These are phyloP conservation scores for Polygonum maritimum DNA, from an alignment of 148 eudicot genomes.

Conservation along the genomic window DNA sequence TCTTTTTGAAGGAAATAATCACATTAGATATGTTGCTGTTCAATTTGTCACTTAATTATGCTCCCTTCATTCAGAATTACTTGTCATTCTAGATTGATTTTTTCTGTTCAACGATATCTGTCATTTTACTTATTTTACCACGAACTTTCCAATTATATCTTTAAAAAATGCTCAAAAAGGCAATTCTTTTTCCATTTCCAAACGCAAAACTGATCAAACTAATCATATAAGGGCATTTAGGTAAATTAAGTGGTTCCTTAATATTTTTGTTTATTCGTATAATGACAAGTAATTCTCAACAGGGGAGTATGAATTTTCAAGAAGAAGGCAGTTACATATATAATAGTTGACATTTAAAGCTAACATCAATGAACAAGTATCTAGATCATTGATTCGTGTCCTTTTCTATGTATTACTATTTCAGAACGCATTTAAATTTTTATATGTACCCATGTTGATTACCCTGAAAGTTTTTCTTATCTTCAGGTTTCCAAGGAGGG, in stretches of 20 bases:
- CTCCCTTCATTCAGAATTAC: too few species aligned
- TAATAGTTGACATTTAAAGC: neutral
- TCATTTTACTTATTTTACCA: too few species aligned
- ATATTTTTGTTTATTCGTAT: too few species aligned
- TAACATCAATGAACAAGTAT: neutral
- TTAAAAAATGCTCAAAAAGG: too few species aligned
- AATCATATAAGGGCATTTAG: too few species aligned
- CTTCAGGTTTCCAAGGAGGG: constrained; percentile 90
- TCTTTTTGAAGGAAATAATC: neutral
- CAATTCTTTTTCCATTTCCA: too few species aligned
- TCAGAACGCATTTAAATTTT: neutral
- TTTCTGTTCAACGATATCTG: too few species aligned
- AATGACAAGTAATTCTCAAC: too few species aligned
- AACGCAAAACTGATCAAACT: too few species aligned
- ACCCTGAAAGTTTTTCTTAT: constrained; percentile 8
- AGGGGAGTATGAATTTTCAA: neutral
- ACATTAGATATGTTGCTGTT: neutral
- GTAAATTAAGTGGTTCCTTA: too few species aligned
- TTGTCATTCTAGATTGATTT: too few species aligned
- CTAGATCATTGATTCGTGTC: neutral
- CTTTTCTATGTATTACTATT: neutral
- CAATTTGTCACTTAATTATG: neutral
- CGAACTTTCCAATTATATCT: too few species aligned
- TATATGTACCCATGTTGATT: neutral
- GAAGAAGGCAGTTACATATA: neutral